These are phyloP conservation scores for Pterocarpus macrocarpus DNA, from an alignment of 306 rosid genomes.

Conservation along the genomic window DNA sequence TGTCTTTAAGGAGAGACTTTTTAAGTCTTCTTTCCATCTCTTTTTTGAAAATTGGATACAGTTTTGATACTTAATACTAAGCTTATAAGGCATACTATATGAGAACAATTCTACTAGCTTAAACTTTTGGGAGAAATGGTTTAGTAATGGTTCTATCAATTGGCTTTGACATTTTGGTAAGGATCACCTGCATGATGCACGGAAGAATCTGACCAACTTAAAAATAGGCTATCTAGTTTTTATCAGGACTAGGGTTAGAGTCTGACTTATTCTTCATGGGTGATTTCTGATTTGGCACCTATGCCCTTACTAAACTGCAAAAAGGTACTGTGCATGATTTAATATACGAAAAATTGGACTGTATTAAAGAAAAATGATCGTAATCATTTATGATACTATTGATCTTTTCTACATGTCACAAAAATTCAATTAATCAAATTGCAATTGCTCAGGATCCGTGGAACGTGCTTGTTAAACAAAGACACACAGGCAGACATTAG, in stretches of 20 bases:
- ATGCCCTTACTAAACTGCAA: too few species aligned
- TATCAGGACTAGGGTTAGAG: too few species aligned
- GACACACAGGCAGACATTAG: neutral
- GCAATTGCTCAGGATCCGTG: neutral
- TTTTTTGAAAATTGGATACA: neutral
- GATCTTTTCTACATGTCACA: conserved; percentile 15
- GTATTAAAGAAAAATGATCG: too few species aligned
- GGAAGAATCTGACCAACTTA: neutral
- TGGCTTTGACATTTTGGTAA: neutral
- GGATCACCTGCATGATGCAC: neutral
- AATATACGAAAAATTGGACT: too few species aligned
- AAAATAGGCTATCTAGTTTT: too few species aligned
- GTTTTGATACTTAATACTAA: conserved; percentile 1
- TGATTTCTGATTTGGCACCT: too few species aligned
- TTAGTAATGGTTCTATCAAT: neutral
- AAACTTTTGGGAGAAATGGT: too few species aligned
- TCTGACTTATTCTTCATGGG: too few species aligned
- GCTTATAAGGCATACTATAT: conserved; percentile 1
- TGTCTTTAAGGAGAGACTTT: conserved; percentile 11
- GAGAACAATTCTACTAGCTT: neutral
- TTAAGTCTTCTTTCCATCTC: conserved; percentile 26
- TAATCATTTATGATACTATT: neutral
- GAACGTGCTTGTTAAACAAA: conserved; percentile 6
- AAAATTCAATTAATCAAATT: conserved; percentile 5
- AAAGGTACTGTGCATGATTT: too few species aligned